Evolutionary conservation across 1,284 basidiomycete species (phyloP).

Genomic region (Chalciporus piperatoides): DNA sequence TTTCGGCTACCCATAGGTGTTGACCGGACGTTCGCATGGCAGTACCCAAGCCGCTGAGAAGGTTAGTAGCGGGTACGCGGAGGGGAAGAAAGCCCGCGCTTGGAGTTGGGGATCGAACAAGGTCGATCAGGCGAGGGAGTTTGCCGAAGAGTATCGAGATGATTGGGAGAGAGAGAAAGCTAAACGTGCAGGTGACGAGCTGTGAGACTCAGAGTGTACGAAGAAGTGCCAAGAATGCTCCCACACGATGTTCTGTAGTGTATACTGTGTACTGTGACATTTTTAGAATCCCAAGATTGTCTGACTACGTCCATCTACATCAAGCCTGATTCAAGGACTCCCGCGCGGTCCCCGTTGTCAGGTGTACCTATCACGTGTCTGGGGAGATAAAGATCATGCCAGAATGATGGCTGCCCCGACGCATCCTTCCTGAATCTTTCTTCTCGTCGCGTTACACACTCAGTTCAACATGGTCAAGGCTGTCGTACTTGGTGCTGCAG

Average conservation of each 20-base stretch:
- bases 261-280: no score
- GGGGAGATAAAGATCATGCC: conserved; percentile 19
- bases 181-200: conserved; percentile 16
- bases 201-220: conserved; percentile 3
- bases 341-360: no score
- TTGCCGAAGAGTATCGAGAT: conserved; percentile 10
- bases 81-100: conserved; percentile 15
- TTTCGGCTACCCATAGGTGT: conserved; percentile 28
- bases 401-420: neutral
- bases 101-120: conserved; percentile 25
- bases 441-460: conserved; percentile 34
- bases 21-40: conserved; percentile 30
- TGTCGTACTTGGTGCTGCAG: conserved; percentile 91
- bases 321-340: no score
- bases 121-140: conserved; percentile 31
- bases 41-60: conserved; percentile 11
- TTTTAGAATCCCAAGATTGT: no score
- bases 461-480: conserved; percentile 76
- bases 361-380: neutral
- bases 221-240: no score
- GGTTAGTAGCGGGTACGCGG: conserved; percentile 14
- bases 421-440: neutral
- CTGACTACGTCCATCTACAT: no score
- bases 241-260: no score
- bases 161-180: conserved; percentile 25